These are phyloP conservation scores for Amylocystis lapponica DNA, from an alignment of 768 basidiomycete species.

Conservation along the genomic window DNA sequence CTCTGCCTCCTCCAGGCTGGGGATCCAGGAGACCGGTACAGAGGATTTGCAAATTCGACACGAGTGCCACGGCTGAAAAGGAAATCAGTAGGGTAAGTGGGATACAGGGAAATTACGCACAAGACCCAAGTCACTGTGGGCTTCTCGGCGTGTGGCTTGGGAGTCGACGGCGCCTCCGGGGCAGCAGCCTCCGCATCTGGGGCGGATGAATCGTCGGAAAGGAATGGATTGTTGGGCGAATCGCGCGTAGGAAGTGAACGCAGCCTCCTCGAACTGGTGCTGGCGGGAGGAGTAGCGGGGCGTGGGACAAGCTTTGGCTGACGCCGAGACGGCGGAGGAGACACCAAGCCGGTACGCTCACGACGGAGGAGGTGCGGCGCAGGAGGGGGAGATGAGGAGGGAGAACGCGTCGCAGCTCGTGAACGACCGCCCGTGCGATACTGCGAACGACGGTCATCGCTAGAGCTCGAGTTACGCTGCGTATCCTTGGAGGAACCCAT, in stretches of 20 bases:
- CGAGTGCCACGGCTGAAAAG: slow-evolving; percentile 60
- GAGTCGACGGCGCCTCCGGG: slow-evolving; percentile 30
- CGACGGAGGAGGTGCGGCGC: slow-evolving; percentile 18
- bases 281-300: slow-evolving; percentile 34
- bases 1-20: slow-evolving; percentile 33
- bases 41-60: slow-evolving; percentile 56
- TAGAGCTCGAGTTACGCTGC: no score
- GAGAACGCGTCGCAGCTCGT: slow-evolving; percentile 20
- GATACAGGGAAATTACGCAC: slow-evolving; percentile 36
- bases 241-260: slow-evolving; percentile 39
- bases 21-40: slow-evolving; percentile 37
- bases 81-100: slow-evolving; percentile 2
- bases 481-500: slow-evolving; percentile 6
- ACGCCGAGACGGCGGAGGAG: slow-evolving; percentile 60
- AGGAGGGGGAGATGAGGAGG: slow-evolving; percentile 22
- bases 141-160: slow-evolving; percentile 42
- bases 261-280: slow-evolving; percentile 29
- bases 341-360: slow-evolving; percentile 37
- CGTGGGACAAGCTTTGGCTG: slow-evolving; percentile 13
- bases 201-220: slow-evolving; percentile 35
- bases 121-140: slow-evolving; percentile 69
- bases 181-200: slow-evolving; percentile 10
- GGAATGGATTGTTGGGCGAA: slow-evolving; percentile 70
- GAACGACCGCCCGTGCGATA: slow-evolving; percentile 10
- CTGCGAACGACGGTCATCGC: no score